Evolutionary conservation across 1,284 basidiomycete species (phyloP), one percentile per base, ranked within the genome.

Genomic region (Malassezia equina): DNA sequence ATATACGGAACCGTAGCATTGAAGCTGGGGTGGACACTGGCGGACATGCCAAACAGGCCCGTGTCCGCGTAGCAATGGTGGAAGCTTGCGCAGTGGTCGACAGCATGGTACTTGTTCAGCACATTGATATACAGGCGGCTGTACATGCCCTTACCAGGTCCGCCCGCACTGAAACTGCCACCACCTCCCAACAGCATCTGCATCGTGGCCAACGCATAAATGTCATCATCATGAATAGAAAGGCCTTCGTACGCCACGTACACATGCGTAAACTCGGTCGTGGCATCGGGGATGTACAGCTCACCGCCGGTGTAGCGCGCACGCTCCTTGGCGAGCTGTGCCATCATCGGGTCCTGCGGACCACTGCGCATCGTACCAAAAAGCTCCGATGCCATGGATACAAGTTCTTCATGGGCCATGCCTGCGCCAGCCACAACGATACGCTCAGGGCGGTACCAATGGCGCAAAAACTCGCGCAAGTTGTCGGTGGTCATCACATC

Each of bases 121-220:
- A 98, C 90, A 73, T 91, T 86, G n/a, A 90, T 93, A 79, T 96
- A 96, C 49, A 96, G 78, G 17, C 93, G 85, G 33, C 89, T 90
- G 79, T 95, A 96, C 90, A 98, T 96, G 67, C 93, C 94, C 79
- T 98, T 98, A 40, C 93, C 93, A 1, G 93, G 93, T 2, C 93
- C 93, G 62, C 86, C 88, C 17, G 91, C 91, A 34, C 88, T 91
- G 80, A 96, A 96, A 74, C 84, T 86, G 27, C 90, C 90, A 8
- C 93, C 93, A 3, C 93, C 93, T 31, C 93, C 93, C 11, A 98
- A 83, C 29, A 96, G 81, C 40, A 93, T 86, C 76, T 98, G 93
- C 77, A 98, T 86, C 0, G 88, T 90, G 24, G 94, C 93, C 12
- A 95, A 81, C 5, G 89, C 82, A 75, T 93, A 98, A 46, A 98